Evolutionary conservation across 2,329 filamentous ascomycete genomes (phyloP).

Genomic region (Blastomyces gilchristii): DNA sequence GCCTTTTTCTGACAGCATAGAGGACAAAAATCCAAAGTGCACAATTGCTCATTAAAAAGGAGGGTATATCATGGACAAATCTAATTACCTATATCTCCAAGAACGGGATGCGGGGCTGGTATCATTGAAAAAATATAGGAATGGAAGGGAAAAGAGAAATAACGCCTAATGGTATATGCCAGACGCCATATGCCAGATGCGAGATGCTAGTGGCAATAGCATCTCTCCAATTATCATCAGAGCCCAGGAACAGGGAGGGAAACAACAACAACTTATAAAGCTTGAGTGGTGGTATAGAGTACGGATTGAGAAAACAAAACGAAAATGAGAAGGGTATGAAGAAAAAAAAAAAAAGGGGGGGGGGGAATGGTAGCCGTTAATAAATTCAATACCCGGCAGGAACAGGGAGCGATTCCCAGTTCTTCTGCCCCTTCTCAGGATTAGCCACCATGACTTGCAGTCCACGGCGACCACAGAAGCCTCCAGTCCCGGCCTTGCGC

Average conservation of each 20-base stretch:
- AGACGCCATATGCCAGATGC: not conserved
- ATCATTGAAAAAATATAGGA: not conserved
- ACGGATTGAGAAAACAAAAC: not conserved
- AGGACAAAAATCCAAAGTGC: not conserved
- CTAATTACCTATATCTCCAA: not conserved
- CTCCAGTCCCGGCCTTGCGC: conserved; percentile 34
- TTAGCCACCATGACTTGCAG: conserved; percentile 37
- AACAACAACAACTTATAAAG: not conserved
- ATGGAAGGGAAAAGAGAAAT: not conserved
- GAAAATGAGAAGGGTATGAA: too few relatives aligned
- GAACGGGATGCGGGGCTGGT: not conserved
- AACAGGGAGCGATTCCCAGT: conserved; percentile 37
- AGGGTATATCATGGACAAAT: not conserved
- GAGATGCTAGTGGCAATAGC: not conserved
- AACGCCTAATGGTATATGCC: not conserved
- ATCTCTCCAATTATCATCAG: not conserved
- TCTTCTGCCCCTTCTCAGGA: conserved; percentile 34
- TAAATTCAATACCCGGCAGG: conserved; percentile 19
- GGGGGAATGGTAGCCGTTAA: not conserved
- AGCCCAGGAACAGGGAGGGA: not conserved
- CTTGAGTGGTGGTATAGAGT: not conserved
- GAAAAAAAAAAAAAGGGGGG: not conserved
- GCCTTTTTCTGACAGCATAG: not conserved
- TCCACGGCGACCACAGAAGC: conserved; percentile 36
- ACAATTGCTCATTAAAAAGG: not conserved